These are phyloP conservation scores for Kwoniella dendrophila DNA, from an alignment of 768 basidiomycete genomes.

Conservation along the genomic window DNA sequence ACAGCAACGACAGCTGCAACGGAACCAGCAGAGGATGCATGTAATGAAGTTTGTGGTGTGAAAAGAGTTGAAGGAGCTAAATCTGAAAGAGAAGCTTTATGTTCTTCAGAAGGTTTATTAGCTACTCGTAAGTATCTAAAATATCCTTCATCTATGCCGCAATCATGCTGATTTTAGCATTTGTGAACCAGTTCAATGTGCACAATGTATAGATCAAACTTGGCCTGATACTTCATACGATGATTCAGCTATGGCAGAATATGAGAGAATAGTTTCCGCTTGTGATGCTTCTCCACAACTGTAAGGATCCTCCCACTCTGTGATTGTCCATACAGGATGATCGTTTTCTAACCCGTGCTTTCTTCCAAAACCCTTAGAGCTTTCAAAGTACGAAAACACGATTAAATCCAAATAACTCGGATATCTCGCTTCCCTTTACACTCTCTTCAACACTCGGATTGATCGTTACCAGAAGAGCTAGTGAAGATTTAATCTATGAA, in stretches of 20 bases:
- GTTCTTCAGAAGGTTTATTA: slow-evolving; percentile 30
- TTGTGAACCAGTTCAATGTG: slow-evolving; percentile 36
- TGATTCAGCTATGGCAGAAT: slow-evolving; percentile 48
- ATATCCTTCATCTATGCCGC: neutral
- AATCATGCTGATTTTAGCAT: neutral
- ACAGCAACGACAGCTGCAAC: neutral
- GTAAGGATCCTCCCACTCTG: no score
- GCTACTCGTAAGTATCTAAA: slow-evolving; percentile 39
- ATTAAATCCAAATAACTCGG: neutral
- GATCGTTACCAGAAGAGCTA: no score
- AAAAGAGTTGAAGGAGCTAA: slow-evolving; percentile 34
- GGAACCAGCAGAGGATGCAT: slow-evolving; percentile 18
- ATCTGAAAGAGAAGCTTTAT: slow-evolving; percentile 42
- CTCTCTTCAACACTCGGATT: no score
- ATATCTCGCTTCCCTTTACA: neutral
- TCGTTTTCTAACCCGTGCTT: no score
- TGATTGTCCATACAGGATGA: no score
- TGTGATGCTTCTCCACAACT: slow-evolving; percentile 34
- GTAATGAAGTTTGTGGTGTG: slow-evolving; percentile 29
- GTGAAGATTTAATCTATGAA: no score
- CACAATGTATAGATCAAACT: slow-evolving; percentile 45
- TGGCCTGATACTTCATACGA: slow-evolving; percentile 46
- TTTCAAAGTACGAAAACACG: slow-evolving; percentile 8
- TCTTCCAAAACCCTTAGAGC: no score
- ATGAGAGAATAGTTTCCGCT: slow-evolving; percentile 37